These are phyloP conservation scores for Hypericum perforatum DNA, from an alignment of 345 rosid genomes.

Conservation along the genomic window DNA sequence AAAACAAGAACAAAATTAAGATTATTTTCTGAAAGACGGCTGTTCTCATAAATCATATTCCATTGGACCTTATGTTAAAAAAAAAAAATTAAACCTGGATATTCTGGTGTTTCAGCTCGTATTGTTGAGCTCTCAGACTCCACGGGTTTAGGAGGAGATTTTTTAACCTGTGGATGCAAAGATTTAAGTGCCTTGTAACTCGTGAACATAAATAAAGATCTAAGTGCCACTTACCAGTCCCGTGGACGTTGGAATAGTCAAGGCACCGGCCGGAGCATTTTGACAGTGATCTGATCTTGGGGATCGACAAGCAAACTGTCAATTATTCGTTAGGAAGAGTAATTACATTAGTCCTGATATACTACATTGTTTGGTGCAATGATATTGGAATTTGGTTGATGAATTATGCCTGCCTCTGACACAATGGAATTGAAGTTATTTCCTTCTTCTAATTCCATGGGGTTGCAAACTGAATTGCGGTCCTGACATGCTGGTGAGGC, in stretches of 20 bases:
- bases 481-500: slow-evolving; percentile 20
- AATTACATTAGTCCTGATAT: not conserved
- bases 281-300: slow-evolving; percentile 26
- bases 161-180: slow-evolving; percentile 23
- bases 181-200: too few species aligned
- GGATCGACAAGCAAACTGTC: slow-evolving; percentile 19
- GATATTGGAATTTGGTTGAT: too few species aligned
- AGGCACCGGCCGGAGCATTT: slow-evolving; percentile 22
- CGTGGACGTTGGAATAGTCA: slow-evolving; percentile 18
- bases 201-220: too few species aligned
- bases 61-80: slow-evolving; percentile 5
- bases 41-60: not conserved
- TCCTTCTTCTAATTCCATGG: slow-evolving; percentile 20
- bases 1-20: too few species aligned
- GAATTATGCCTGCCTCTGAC: slow-evolving; percentile 33
- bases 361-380: not conserved
- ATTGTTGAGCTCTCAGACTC: slow-evolving; percentile 52
- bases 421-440: slow-evolving; percentile 21
- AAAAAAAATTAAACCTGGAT: slow-evolving; percentile 14
- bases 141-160: slow-evolving; percentile 18
- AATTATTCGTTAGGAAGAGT: not conserved
- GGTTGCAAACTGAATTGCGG: slow-evolving; percentile 23
- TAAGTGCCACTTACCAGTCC: slow-evolving; percentile 22
- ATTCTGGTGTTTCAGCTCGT: slow-evolving; percentile 20
- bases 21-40: not conserved